Conservation (phyloP, 441 rosid genomes). For the Pelargonium myrrhifolium region DNA sequence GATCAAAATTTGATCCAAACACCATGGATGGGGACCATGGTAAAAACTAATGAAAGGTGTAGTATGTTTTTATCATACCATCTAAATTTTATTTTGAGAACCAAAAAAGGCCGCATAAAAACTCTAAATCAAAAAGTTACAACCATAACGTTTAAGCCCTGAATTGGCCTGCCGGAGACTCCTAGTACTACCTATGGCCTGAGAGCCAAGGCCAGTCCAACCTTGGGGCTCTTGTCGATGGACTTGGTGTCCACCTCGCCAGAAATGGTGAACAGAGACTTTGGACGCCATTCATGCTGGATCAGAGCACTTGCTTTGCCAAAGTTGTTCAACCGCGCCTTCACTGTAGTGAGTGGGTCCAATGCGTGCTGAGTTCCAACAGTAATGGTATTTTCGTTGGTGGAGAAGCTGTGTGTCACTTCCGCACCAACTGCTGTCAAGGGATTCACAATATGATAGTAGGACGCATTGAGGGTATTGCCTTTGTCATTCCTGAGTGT, state of each 20-base stretch:
- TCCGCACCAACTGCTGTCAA: constrained; percentile 76
- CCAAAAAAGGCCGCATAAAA: too few species aligned
- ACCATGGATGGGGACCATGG: too few species aligned
- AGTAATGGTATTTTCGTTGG: constrained; percentile 59
- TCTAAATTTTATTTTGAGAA: too few species aligned
- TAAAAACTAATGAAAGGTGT: too few species aligned
- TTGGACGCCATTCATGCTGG: constrained; percentile 94
- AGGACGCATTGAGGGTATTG: constrained; percentile 55
- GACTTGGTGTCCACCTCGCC: constrained; percentile 48
- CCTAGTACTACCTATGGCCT: constrained; percentile 31
- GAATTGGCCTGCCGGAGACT: too few species aligned
- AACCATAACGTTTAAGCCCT: too few species aligned
- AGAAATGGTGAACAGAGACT: constrained; percentile 14
- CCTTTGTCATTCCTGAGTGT: constrained; percentile 69
- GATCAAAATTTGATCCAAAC: too few species aligned
- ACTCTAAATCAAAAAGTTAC: too few species aligned
- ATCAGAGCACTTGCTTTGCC: constrained; percentile 73
- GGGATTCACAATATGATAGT: constrained; percentile 61
- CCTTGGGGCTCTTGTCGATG: constrained; percentile 69
- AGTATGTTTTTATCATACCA: too few species aligned
- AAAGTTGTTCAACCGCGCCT: constrained; percentile 59
- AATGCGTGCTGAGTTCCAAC: constrained; percentile 64
- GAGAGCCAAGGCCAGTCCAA: constrained; percentile 84
- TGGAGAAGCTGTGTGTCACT: constrained; percentile 63
- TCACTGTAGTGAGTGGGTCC: constrained; percentile 70